phyloP scores from a whole-genome alignment of 495 filamentous ascomycete genomes.

The Aspergillus asperescens region DNA sequence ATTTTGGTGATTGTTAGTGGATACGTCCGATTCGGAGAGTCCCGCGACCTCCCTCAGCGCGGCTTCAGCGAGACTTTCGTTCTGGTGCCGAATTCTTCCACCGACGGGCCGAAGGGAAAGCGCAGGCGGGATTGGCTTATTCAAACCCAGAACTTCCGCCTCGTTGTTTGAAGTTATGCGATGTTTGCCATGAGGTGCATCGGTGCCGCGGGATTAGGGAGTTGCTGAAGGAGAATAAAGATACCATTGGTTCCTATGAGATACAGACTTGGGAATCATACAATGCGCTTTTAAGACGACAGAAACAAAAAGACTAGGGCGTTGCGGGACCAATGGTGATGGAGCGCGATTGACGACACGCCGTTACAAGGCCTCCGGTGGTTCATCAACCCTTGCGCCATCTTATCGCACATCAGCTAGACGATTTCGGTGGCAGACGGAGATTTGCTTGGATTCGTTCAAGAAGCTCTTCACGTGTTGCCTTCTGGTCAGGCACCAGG shows the following conservation, averaged over 20 bases:
- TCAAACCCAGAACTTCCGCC: constrained; percentile 66
- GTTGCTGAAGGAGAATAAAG: not conserved
- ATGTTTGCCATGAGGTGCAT: too few species aligned
- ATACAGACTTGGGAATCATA: constrained; percentile 8
- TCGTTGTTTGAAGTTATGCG: constrained; percentile 55
- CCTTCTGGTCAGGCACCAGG: constrained; percentile 58
- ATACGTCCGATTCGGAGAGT: constrained; percentile 56
- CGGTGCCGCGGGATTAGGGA: too few species aligned
- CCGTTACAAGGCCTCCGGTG: not conserved
- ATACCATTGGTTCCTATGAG: constrained; percentile 5
- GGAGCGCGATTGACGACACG: not conserved
- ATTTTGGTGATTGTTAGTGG: constrained; percentile 65
- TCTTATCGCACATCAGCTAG: constrained; percentile 5
- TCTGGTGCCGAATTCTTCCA: constrained; percentile 67
- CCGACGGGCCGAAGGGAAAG: constrained; percentile 39
- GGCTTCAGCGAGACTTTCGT: constrained; percentile 72
- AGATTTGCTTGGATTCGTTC: constrained; percentile 78
- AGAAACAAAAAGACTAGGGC: too few species aligned
- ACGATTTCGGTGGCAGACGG: constrained; percentile 40
- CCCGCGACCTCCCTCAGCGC: constrained; percentile 48
- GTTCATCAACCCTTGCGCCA: not conserved
- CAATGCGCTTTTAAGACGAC: constrained; percentile 3
- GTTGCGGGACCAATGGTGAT: not conserved
- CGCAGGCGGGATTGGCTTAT: constrained; percentile 58
- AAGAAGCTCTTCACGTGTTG: constrained; percentile 69